Conservation (phyloP, 1,284 basidiomycete genomes). For the Thelephora terrestris region DNA sequence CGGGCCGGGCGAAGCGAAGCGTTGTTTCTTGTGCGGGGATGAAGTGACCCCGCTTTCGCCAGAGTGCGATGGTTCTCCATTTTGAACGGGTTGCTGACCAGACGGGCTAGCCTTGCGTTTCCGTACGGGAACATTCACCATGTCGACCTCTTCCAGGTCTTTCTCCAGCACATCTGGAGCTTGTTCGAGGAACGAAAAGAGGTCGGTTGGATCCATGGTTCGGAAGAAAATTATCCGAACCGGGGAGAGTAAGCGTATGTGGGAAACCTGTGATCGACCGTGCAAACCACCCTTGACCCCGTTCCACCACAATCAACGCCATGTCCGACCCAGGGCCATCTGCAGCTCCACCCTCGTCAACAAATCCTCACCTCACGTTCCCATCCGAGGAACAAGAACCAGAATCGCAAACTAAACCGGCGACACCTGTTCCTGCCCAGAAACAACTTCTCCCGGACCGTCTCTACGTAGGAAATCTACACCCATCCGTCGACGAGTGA, state of each 20-base stretch:
- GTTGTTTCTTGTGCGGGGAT: conserved; percentile 35
- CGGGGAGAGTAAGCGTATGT: no score
- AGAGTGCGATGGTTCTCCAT: conserved; percentile 5
- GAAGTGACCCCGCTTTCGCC: conserved; percentile 15
- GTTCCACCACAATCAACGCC: no score
- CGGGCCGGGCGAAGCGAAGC: conserved; percentile 49
- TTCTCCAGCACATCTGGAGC: conserved; percentile 15
- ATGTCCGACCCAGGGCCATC: no score
- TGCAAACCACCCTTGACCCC: no score
- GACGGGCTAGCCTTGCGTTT: conserved; percentile 20
- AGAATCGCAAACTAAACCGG: not conserved
- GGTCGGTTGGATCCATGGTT: conserved; percentile 23
- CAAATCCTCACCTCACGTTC: not conserved
- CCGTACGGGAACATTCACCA: conserved; percentile 10
- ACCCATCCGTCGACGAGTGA: conserved; percentile 83
- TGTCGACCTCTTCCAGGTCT: conserved; percentile 14
- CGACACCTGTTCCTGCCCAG: conserved; percentile 5
- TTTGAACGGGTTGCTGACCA: conserved; percentile 7
- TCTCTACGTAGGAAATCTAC: conserved; percentile 88
- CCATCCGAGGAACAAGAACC: not conserved
- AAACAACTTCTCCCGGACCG: conserved; percentile 44
- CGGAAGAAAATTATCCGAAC: no score
- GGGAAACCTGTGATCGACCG: no score
- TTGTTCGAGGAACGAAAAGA: conserved; percentile 35
- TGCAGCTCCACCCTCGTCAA: not conserved